Evolutionary conservation across 2,329 filamentous ascomycete genomes (phyloP).

Genomic region (Xylaria sp.): DNA sequence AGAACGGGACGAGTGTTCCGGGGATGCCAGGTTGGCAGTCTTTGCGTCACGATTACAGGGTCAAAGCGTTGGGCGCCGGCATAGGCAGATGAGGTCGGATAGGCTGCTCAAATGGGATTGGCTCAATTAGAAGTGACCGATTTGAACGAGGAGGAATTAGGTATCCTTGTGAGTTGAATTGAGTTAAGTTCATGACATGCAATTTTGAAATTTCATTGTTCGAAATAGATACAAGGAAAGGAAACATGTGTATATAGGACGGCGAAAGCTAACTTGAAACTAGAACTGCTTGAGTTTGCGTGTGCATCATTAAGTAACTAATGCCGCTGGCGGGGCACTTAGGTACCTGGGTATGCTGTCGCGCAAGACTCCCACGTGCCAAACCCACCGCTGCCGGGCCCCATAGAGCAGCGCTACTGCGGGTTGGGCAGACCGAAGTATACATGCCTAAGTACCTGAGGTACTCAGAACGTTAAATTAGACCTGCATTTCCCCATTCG

Average conservation of each 20-base stretch:
- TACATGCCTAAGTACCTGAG: no score
- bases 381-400: neutral
- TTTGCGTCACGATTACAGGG: neutral
- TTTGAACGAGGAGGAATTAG: neutral
- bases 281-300: neutral
- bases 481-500: neutral
- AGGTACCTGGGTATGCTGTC: neutral
- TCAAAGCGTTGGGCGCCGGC: neutral
- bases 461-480: no score
- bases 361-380: slow-evolving; percentile 6
- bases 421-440: neutral
- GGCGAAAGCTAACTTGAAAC: neutral
- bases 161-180: neutral
- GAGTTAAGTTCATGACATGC: neutral
- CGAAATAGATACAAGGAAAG: neutral
- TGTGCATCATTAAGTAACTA: neutral
- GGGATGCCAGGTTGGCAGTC: neutral
- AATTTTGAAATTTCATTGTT: neutral
- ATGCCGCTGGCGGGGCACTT: no score
- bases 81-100: neutral
- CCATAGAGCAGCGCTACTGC: neutral
- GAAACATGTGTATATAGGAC: neutral
- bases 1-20: neutral
- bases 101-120: neutral
- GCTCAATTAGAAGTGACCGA: neutral